Conservation (phyloP, 495 filamentous ascomycete genomes). For the Penicillium arizonense region DNA sequence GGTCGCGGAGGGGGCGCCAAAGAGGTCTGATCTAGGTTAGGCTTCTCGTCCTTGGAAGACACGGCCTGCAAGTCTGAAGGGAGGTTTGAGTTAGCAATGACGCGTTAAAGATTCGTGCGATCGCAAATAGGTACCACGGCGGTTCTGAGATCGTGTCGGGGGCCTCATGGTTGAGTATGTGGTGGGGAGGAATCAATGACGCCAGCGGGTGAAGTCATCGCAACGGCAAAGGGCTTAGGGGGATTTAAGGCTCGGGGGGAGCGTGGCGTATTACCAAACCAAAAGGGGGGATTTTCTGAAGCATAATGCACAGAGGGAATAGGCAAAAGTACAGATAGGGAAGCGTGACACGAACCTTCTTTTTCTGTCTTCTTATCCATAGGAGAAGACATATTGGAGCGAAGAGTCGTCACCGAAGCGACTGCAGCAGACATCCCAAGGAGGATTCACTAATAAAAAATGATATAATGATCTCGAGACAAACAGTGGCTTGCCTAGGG, state of each 20-base stretch:
- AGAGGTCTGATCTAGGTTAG: slow-evolving; percentile 46
- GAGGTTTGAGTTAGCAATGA: slow-evolving; percentile 24
- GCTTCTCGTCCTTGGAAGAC: slow-evolving; percentile 42
- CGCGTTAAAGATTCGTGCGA: slow-evolving; percentile 19
- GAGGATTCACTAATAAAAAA: slow-evolving; percentile 1
- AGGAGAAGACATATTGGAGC: slow-evolving; percentile 27
- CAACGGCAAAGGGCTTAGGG: slow-evolving; percentile 30
- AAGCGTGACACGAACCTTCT: slow-evolving; percentile 25
- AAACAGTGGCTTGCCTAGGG: slow-evolving; percentile 17
- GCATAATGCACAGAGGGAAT: slow-evolving; percentile 11
- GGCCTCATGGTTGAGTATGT: slow-evolving; percentile 18
- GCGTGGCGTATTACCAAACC: slow-evolving; percentile 39
- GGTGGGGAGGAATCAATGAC: slow-evolving; percentile 36
- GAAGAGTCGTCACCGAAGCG: slow-evolving; percentile 38
- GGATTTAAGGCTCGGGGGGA: slow-evolving; percentile 27
- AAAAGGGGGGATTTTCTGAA: slow-evolving; percentile 21
- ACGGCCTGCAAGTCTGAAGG: slow-evolving; percentile 43
- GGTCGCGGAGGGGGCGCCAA: slow-evolving; percentile 82
- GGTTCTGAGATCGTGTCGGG: slow-evolving; percentile 19
- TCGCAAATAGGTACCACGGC: slow-evolving; percentile 26
- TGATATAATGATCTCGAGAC: slow-evolving; percentile 4
- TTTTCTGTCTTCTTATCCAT: slow-evolving; percentile 55
- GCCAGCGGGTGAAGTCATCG: slow-evolving; percentile 48
- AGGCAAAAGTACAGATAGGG: slow-evolving; percentile 5
- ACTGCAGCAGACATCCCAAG: slow-evolving; percentile 48